Conservation (phyloP, 352 stramenopile genomes). For the Globisporangium irregulare region DNA sequence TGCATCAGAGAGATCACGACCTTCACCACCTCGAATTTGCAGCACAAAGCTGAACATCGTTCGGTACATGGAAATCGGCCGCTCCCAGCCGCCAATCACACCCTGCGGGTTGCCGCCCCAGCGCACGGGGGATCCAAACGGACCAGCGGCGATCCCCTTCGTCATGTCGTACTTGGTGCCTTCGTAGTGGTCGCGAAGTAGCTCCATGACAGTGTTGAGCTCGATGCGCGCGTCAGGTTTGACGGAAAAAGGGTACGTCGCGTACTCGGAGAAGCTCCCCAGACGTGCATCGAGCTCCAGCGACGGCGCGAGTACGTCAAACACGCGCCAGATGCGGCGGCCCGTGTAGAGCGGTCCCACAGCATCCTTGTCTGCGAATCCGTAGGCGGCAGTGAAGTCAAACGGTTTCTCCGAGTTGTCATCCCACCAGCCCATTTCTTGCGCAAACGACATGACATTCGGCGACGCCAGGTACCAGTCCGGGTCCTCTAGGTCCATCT, state of each 20-base stretch:
- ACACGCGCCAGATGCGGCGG: slow-evolving; percentile 79
- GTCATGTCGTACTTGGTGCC: slow-evolving; percentile 87
- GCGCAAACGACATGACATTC: slow-evolving; percentile 70
- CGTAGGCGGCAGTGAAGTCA: slow-evolving; percentile 45
- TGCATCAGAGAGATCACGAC: slow-evolving; percentile 28
- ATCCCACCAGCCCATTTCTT: slow-evolving; percentile 70
- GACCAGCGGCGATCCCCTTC: slow-evolving; percentile 82
- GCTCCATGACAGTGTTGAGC: slow-evolving; percentile 70
- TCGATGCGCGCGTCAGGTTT: slow-evolving; percentile 48
- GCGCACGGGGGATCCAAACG: slow-evolving; percentile 87
- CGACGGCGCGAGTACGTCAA: slow-evolving; percentile 56
- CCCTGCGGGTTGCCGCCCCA: slow-evolving; percentile 57
- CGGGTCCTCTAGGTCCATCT: slow-evolving; percentile 62
- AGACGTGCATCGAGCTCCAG: slow-evolving; percentile 43
- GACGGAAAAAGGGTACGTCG: slow-evolving; percentile 73
- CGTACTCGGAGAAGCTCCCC: slow-evolving; percentile 33
- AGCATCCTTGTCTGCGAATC: slow-evolving; percentile 31
- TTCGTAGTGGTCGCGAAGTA: slow-evolving; percentile 90
- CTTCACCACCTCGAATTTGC: slow-evolving; percentile 27
- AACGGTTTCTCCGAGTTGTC: slow-evolving; percentile 26
- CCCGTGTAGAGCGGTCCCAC: slow-evolving; percentile 42
- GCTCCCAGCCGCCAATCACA: slow-evolving; percentile 76
- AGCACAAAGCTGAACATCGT: slow-evolving; percentile 85
- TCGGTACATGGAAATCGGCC: slow-evolving; percentile 90
- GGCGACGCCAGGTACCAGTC: slow-evolving; percentile 76